phyloP scores from a whole-genome alignment of 2,329 filamentous ascomycete species.

The Aspergillus sp. region DNA sequence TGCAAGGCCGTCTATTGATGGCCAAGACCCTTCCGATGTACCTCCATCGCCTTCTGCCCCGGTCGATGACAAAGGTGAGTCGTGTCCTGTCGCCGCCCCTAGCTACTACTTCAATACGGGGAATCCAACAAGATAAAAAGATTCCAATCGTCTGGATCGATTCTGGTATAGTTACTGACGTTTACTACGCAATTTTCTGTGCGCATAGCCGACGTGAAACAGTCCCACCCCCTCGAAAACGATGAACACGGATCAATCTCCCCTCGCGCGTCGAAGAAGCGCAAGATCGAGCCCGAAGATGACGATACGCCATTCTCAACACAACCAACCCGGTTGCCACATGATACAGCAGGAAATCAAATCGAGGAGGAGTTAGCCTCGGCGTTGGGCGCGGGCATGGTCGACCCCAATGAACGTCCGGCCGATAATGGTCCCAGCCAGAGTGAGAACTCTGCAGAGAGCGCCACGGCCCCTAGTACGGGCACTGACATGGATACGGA shows the following conservation, averaged over 20 bases:
- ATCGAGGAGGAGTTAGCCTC: conserved; percentile 33
- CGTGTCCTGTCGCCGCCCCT: not conserved
- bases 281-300: conserved; percentile 28
- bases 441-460: conserved; percentile 12
- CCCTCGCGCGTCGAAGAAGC: conserved; percentile 34
- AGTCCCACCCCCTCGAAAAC: conserved; percentile 26
- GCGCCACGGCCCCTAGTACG: conserved; percentile 13
- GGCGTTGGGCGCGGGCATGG: conserved; percentile 24
- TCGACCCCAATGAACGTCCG: conserved; percentile 19
- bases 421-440: conserved; percentile 16
- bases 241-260: conserved; percentile 20
- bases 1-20: conserved; percentile 23
- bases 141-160: not conserved
- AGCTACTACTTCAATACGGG: not conserved
- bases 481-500: conserved; percentile 25
- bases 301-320: conserved; percentile 16
- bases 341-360: conserved; percentile 23
- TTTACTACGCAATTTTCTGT: not conserved
- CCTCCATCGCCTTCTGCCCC: conserved; percentile 22
- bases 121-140: not conserved
- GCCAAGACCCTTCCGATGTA: conserved; percentile 20
- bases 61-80: conserved; percentile 30
- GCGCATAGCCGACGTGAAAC: conserved; percentile 21
- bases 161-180: conserved; percentile 2
- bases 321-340: conserved; percentile 13